Conservation (phyloP, 257 asterid genomes). For the Eucommia ulmoides region DNA sequence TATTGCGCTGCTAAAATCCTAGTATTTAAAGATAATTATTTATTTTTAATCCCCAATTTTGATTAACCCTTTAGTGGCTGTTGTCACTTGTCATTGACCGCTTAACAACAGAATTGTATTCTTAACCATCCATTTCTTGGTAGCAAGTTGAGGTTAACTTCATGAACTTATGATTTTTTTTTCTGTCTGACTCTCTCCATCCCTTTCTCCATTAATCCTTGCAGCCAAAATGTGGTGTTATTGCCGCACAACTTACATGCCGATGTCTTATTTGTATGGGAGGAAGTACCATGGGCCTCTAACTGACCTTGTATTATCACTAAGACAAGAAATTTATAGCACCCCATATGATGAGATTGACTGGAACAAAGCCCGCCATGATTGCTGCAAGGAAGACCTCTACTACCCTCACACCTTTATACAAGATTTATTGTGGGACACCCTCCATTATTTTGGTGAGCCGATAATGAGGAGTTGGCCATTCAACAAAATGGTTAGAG, state of each 20-base stretch:
- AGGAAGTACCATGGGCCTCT: slow-evolving; percentile 52
- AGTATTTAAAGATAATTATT: no score
- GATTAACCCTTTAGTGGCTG: background rate
- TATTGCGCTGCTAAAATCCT: no score
- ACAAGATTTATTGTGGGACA: slow-evolving; percentile 61
- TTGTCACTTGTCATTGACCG: background rate
- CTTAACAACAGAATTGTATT: no score
- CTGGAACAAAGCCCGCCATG: slow-evolving; percentile 69
- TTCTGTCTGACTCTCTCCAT: no score
- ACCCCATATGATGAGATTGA: slow-evolving; percentile 43
- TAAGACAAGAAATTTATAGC: slow-evolving; percentile 53
- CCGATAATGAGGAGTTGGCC: slow-evolving; percentile 67
- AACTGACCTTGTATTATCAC: slow-evolving; percentile 47
- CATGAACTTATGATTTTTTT: no score
- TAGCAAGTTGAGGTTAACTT: no score
- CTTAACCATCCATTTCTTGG: no score
- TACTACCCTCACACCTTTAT: slow-evolving; percentile 48
- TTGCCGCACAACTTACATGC: slow-evolving; percentile 76
- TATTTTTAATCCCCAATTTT: background rate
- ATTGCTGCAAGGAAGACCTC: slow-evolving; percentile 66
- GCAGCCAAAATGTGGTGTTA: slow-evolving; percentile 87
- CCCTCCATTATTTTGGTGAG: slow-evolving; percentile 45
- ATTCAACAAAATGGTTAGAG: slow-evolving; percentile 41
- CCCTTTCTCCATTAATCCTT: background rate
- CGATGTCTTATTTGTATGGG: slow-evolving; percentile 77